phyloP scores from a whole-genome alignment of 2,329 filamentous ascomycete species.

The Neopestalotiopsis sp. region DNA sequence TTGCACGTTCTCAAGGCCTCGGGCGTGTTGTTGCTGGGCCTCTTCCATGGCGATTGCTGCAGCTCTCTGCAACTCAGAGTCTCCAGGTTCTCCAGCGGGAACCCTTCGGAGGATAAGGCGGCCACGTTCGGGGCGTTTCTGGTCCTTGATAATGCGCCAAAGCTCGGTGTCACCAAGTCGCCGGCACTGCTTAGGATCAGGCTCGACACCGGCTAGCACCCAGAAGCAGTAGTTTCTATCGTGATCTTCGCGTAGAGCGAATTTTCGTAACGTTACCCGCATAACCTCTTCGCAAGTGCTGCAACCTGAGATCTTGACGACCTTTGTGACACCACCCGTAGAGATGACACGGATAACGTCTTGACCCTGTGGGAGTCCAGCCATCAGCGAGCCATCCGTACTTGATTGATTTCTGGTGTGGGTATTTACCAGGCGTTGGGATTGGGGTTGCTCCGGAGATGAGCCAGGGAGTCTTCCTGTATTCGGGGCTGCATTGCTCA shows the following conservation, averaged over 20 bases:
- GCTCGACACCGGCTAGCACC: conserved; percentile 83
- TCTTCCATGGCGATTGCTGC: conserved; percentile 91
- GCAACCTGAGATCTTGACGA: conserved; percentile 91
- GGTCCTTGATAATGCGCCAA: conserved; percentile 88
- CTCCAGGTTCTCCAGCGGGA: conserved; percentile 87
- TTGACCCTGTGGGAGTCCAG: conserved; percentile 82
- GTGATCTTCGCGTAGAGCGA: conserved; percentile 86
- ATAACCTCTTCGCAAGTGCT: conserved; percentile 93
- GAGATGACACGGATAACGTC: conserved; percentile 93
- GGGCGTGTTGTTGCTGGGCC: conserved; percentile 73
- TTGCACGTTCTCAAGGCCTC: conserved; percentile 62
- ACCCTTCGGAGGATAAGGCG: conserved; percentile 90
- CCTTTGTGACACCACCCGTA: conserved; percentile 88
- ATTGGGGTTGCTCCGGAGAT: conserved; percentile 66
- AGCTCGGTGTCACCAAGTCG: conserved; percentile 86
- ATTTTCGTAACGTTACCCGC: conserved; percentile 85
- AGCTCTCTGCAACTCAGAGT: conserved; percentile 84
- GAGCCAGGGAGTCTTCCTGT: conserved; percentile 63
- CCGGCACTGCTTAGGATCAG: conserved; percentile 80
- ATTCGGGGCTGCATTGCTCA: conserved; percentile 55
- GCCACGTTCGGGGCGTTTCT: conserved; percentile 83
- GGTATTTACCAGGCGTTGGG: conserved; percentile 65
- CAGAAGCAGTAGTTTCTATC: conserved; percentile 98
- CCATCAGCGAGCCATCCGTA: conserved; percentile 85
- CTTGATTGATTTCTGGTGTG: conserved; percentile 84